Evolutionary conservation across 768 basidiomycete species (phyloP), one percentile per base, ranked within the genome.

Genomic region (Mycena sanguinolenta): DNA sequence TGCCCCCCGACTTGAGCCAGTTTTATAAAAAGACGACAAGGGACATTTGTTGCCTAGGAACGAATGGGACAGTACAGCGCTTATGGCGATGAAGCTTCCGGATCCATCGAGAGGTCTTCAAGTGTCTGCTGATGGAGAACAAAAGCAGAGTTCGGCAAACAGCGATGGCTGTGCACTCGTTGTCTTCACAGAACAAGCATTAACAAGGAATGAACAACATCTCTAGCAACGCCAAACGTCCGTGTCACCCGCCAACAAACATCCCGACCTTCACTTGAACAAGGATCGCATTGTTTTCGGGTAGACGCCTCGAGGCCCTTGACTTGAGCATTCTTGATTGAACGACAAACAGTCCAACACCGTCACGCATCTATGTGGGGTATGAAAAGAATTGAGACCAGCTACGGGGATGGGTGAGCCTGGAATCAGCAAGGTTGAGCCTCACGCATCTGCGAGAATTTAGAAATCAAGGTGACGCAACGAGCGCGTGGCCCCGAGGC

Each of bases 131-230:
- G 63, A 65, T 9, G 63, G 28, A 65, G 25, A 14, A 54, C 52
- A 65, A 65, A 57, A 65, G 44, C 32, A 55, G 17, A 5, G 2
- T 9, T 57, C 63, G 63, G 63, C 63, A 65, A 65, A 57, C 63
- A 57, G 38, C 53, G 63, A 30, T 44, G 53, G 63, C 63, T 57
- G 54, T 65, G 44, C n/a, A 38, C 0, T 27, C 34, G 21, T 62
- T 62, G 61, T 52, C 8, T 12, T 4, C 32, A 12, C 2, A 49
- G 30, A 49, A 60, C 59, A 60, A 60, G 25, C n/a, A n/a, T n/a
- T n/a, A n/a, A n/a, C n/a, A n/a, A n/a, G 21, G 34, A 23, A 46
- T 23, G 28, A 4, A 50, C 23, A 50, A 50, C 23, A 27, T 10
- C 8, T 50, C 23, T 25, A 4, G 23, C 49, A 50, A 50, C 49